A percentile compares a stretch with the other conserved stretches of the same genome.
Conservation (phyloP, 345 rosid species). For the Salix arbutifolia region DNA sequence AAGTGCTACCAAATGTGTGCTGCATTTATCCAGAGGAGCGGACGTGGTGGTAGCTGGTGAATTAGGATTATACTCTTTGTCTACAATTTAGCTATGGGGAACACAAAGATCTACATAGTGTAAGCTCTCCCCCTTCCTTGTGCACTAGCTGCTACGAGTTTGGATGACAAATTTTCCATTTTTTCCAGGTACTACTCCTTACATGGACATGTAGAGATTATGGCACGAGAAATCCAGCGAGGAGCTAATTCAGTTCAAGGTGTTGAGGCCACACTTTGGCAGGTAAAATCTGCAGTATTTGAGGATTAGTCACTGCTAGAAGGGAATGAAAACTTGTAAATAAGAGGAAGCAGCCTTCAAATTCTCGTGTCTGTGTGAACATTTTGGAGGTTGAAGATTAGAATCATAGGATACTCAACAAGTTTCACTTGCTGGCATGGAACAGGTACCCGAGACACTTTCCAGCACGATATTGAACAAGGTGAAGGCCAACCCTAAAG, state of each 20-base stretch:
- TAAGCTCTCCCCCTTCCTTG: not conserved
- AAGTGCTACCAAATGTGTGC: not conserved
- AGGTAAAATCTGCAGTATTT: conserved; percentile 31
- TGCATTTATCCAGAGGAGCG: not conserved
- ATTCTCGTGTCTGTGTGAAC: not conserved
- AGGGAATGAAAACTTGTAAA: not conserved
- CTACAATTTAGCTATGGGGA: conserved; percentile 7
- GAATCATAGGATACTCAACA: not conserved
- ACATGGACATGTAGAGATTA: conserved; percentile 77
- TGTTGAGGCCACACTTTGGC: conserved; percentile 93
- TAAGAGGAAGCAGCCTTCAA: not conserved
- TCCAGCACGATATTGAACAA: conserved; percentile 56
- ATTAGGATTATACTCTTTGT: not conserved
- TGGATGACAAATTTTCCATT: too few species aligned
- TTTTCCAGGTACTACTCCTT: conserved; percentile 63
- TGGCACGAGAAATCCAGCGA: conserved; percentile 79
- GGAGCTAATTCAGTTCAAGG: conserved; percentile 73
- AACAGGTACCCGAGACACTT: conserved; percentile 75
- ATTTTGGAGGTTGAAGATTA: not conserved
- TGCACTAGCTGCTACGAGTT: not conserved
- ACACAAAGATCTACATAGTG: conserved; percentile 20
- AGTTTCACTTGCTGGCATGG: not conserved
- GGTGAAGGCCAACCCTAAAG: conserved; percentile 67
- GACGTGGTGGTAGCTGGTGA: not conserved
- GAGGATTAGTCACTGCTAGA: not conserved